phyloP scores from a whole-genome alignment of 108 stramenopile genomes.

The Cyclotella baltica region DNA sequence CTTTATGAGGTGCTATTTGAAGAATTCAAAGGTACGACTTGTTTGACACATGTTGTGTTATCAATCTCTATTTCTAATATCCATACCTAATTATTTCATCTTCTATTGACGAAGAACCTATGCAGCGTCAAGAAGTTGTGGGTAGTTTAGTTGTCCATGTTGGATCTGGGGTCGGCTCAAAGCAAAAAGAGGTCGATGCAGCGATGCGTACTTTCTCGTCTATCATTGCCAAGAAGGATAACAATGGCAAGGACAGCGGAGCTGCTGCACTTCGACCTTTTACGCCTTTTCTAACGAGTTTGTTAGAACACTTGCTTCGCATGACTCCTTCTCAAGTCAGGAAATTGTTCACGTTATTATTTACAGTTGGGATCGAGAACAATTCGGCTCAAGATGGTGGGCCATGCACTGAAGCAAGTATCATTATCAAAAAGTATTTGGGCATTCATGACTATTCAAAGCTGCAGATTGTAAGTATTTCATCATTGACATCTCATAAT shows the following conservation, averaged over 20 bases:
- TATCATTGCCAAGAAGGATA: constrained; percentile 33
- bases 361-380: constrained; percentile 43
- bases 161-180: constrained; percentile 44
- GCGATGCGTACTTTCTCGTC: constrained; percentile 54
- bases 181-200: constrained; percentile 52
- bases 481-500: neutral
- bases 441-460: constrained; percentile 31
- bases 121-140: constrained; percentile 38
- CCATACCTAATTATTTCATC: no score
- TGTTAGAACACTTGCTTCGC: constrained; percentile 51
- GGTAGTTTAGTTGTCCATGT: constrained; percentile 50
- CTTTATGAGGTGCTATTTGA: constrained; percentile 53
- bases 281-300: constrained; percentile 43
- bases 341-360: constrained; percentile 51
- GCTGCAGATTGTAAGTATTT: constrained; percentile 43
- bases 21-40: constrained; percentile 50
- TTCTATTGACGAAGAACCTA: constrained; percentile 13
- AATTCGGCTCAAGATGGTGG: constrained; percentile 26
- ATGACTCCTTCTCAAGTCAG: constrained; percentile 57
- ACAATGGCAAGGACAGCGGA: constrained; percentile 12
- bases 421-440: constrained; percentile 56
- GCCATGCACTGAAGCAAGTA: constrained; percentile 51
- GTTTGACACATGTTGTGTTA: neutral
- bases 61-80: no score
- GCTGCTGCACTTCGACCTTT: constrained; percentile 48